A percentile compares a stretch with the other conserved stretches of the same genome.
phyloP scores from a whole-genome alignment of 1,284 basidiomycete genomes.

The Trametes hirsuta region DNA sequence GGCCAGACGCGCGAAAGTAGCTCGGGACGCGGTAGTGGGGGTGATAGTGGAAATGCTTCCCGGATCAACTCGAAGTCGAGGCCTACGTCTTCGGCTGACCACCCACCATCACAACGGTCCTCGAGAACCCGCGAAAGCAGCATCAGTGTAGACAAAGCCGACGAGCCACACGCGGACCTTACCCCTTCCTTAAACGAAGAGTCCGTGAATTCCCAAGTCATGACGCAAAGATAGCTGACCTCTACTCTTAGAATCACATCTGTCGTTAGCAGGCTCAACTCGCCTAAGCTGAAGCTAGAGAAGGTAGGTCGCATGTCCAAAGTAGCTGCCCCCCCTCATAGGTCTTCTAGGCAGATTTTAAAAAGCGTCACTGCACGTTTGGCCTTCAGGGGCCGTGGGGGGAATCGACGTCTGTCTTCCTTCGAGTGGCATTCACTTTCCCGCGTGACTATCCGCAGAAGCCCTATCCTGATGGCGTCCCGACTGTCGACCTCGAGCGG shows the following conservation, averaged over 20 bases:
- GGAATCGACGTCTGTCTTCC: slow-evolving; percentile 75
- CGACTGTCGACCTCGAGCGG: slow-evolving; percentile 81
- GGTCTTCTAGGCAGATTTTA: slow-evolving; percentile 70
- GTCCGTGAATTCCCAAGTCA: slow-evolving; percentile 38
- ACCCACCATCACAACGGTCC: slow-evolving; percentile 16
- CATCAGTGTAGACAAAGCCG: slow-evolving; percentile 44
- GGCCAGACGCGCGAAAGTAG: slow-evolving; percentile 52
- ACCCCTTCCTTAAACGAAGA: slow-evolving; percentile 78
- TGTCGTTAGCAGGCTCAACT: slow-evolving; percentile 71
- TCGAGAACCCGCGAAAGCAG: slow-evolving; percentile 37
- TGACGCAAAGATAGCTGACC: background rate
- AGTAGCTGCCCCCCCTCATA: background rate
- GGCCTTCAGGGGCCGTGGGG: slow-evolving; percentile 93
- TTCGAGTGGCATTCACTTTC: slow-evolving; percentile 90
- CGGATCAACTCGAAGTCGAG: slow-evolving; percentile 33
- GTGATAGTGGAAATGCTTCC: slow-evolving; percentile 44
- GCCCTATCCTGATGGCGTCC: slow-evolving; percentile 63
- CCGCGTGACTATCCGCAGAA: slow-evolving; percentile 81
- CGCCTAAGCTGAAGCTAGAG: slow-evolving; percentile 81
- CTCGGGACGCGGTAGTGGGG: slow-evolving; percentile 54
- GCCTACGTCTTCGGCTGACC: slow-evolving; percentile 26
- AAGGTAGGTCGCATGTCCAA: slow-evolving; percentile 55
- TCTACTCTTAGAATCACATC: slow-evolving; percentile 64
- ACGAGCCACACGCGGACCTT: slow-evolving; percentile 47
- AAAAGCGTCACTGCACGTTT: slow-evolving; percentile 82